Conservation (phyloP, 2,329 filamentous ascomycete genomes). For the Trichoderma sp. region DNA sequence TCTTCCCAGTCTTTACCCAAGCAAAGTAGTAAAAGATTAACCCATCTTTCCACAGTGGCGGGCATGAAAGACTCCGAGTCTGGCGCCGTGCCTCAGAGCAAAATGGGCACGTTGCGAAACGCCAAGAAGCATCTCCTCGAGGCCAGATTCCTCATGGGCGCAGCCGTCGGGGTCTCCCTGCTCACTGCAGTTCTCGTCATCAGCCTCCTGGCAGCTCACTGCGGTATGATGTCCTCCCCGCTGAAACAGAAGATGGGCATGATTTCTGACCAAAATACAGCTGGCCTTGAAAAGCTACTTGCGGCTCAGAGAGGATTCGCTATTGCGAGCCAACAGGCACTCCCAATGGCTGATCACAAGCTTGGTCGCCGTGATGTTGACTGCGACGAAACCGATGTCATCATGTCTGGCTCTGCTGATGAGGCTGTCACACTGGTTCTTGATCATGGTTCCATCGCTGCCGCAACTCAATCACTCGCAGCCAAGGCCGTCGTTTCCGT, state of each 20-base stretch:
- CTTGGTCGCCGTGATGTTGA: constrained; percentile 30
- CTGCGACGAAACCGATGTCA: constrained; percentile 27
- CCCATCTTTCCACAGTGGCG: constrained; percentile 30
- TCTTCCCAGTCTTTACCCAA: neutral
- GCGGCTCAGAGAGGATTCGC: neutral
- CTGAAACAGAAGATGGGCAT: neutral
- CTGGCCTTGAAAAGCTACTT: constrained; percentile 12
- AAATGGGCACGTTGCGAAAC: neutral
- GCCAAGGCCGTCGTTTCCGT: constrained; percentile 1
- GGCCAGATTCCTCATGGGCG: constrained; percentile 27
- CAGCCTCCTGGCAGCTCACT: constrained; percentile 34
- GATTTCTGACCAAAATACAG: constrained; percentile 1
- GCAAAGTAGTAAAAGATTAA: constrained; percentile 27
- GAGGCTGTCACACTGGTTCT: constrained; percentile 27
- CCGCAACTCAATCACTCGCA: constrained; percentile 1
- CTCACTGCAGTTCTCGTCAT: constrained; percentile 35
- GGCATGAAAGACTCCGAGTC: constrained; percentile 35
- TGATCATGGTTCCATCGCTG: constrained; percentile 16
- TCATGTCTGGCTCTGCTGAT: constrained; percentile 16
- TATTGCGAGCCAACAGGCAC: neutral
- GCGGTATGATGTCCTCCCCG: constrained; percentile 29
- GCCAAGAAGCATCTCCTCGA: constrained; percentile 10
- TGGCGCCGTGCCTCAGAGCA: constrained; percentile 22
- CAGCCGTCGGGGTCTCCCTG: constrained; percentile 26
- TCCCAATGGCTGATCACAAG: constrained; percentile 29